Evolutionary conservation across 2,329 filamentous ascomycete species (phyloP).

Genomic region (Leptographium wingfieldii): DNA sequence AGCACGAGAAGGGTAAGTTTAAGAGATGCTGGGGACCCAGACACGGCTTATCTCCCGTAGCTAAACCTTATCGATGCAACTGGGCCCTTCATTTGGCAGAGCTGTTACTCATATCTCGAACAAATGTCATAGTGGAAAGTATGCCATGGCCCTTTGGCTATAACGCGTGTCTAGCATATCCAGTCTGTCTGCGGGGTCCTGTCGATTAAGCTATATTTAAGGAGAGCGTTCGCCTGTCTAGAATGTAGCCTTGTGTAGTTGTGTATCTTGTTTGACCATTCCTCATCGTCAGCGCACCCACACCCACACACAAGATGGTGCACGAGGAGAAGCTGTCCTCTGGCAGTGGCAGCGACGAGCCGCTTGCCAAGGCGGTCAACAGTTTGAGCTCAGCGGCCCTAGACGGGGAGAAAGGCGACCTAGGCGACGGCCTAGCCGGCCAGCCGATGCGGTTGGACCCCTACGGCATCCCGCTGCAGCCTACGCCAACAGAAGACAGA

Average conservation of each 20-base stretch:
- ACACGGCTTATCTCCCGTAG: neutral
- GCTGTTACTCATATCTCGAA: neutral
- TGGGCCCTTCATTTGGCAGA: neutral
- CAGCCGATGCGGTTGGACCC: conserved; percentile 1
- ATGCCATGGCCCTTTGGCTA: neutral
- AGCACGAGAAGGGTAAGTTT: neutral
- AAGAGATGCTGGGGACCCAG: neutral
- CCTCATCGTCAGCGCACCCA: neutral
- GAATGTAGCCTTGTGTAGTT: neutral
- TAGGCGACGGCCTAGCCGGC: neutral
- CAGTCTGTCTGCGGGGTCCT: no score
- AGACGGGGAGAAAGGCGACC: neutral
- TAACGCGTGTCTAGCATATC: no score
- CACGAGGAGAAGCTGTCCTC: neutral
- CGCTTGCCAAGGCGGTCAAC: neutral
- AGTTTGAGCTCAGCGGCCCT: neutral
- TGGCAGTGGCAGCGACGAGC: neutral
- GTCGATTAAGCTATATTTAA: neutral
- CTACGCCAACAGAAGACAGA: neutral
- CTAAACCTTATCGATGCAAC: neutral
- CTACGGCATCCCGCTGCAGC: conserved; percentile 3
- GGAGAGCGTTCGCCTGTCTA: neutral
- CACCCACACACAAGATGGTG: neutral
- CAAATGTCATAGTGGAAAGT: neutral
- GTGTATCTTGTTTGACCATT: neutral